Evolutionary conservation across 106 monocot genomes (phyloP).

Genomic region (Platanthera guangdongensis): DNA sequence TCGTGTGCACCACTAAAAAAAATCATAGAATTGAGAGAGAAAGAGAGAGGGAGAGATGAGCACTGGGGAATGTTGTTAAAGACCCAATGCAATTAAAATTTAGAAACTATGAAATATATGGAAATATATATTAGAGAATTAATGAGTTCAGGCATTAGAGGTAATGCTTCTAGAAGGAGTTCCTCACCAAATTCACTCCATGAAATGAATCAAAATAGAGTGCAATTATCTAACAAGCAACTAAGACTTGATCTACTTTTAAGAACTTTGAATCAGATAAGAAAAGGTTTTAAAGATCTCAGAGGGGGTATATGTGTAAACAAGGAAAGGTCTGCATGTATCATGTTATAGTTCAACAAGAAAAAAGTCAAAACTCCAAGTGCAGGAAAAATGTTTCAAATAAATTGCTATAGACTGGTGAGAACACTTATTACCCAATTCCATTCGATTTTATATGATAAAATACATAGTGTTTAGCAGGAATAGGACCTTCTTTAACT

Average conservation of each 20-base stretch:
- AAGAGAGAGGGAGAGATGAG: not conserved
- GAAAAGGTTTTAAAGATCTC: not conserved
- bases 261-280: not conserved
- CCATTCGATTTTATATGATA: not conserved
- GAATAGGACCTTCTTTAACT: not conserved
- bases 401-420: not conserved
- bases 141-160: not conserved
- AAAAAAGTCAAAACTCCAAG: not conserved
- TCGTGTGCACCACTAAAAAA: too few species aligned
- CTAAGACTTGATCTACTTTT: not conserved
- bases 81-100: not conserved
- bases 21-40: not conserved
- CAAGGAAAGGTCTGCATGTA: not conserved
- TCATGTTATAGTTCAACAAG: not conserved
- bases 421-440: not conserved
- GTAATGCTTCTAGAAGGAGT: not conserved
- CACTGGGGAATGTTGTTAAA: not conserved
- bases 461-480: not conserved
- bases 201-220: not conserved
- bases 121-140: not conserved
- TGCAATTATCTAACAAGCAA: not conserved
- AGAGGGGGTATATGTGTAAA: not conserved
- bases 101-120: not conserved
- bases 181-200: not conserved
- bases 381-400: not conserved